Percentiles rank a stretch among this genome's conserved stretches.
Conservation (phyloP, 2,329 filamentous ascomycete species). For the Colletotrichum paranaense region DNA sequence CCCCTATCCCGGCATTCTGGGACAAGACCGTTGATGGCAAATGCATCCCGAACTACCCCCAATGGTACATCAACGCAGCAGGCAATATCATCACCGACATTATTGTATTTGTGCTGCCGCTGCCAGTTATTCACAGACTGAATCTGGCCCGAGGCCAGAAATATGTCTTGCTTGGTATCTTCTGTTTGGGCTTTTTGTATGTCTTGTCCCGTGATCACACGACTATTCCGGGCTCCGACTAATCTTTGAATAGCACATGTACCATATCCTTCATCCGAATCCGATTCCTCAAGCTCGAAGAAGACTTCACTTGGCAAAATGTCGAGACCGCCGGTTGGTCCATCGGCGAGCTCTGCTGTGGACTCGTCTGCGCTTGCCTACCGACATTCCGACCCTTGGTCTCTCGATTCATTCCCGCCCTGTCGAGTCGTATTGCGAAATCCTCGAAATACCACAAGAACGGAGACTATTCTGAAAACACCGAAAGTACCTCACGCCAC, state of each 20-base stretch:
- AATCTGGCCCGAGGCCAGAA: conserved; percentile 34
- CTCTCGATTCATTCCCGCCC: conserved; percentile 11
- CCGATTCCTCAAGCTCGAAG: conserved; percentile 34
- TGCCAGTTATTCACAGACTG: conserved; percentile 34
- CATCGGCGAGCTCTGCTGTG: conserved; percentile 39
- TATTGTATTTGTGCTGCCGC: conserved; percentile 35
- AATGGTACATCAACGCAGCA: conserved; percentile 41
- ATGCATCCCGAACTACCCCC: conserved; percentile 39
- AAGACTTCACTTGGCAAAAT: conserved; percentile 40
- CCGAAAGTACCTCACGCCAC: background rate
- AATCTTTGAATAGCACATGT: conserved; percentile 32
- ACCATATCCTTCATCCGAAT: conserved; percentile 41
- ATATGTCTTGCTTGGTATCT: conserved; percentile 40
- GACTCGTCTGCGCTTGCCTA: conserved; percentile 40
- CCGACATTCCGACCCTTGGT: conserved; percentile 41
- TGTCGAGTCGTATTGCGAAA: conserved; percentile 7
- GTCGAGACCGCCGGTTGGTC: conserved; percentile 41
- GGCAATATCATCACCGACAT: conserved; percentile 38
- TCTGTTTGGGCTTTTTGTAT: conserved; percentile 38
- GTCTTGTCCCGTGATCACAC: background rate
- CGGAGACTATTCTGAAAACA: background rate
- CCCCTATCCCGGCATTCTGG: conserved; percentile 43
- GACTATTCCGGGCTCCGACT: background rate
- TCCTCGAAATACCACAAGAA: conserved; percentile 9
- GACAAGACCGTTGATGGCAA: conserved; percentile 36